phyloP scores from a whole-genome alignment of 1,139 yeast species.

The Fermentozyma sake region DNA sequence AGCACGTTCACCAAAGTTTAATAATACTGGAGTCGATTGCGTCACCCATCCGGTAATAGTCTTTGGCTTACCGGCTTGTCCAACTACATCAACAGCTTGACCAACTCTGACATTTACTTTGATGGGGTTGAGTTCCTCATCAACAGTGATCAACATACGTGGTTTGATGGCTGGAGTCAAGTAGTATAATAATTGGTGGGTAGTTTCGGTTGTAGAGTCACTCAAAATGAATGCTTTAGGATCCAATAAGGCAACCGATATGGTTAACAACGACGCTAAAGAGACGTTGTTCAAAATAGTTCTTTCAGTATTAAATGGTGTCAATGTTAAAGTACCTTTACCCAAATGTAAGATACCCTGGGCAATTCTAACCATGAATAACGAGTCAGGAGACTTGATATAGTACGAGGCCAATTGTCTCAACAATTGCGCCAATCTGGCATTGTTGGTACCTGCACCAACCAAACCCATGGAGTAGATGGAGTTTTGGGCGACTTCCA shows the following conservation, averaged over 20 bases:
- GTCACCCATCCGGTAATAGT: conserved; percentile 99
- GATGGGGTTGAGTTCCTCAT: conserved; percentile 79
- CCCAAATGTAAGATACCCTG: conserved; percentile 95
- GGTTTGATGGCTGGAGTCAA: conserved; percentile 90
- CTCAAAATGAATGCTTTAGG: conserved; percentile 66
- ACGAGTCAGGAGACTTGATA: conserved; percentile 82
- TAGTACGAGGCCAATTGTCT: conserved; percentile 94
- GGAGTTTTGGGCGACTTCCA: conserved; percentile 92
- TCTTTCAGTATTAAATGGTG: conserved; percentile 88
- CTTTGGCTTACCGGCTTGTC: conserved; percentile 98
- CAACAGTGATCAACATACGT: conserved; percentile 87
- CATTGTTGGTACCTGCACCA: conserved; percentile 98
- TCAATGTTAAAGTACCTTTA: conserved; percentile 87
- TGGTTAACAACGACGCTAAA: conserved; percentile 84
- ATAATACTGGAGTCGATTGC: conserved; percentile 91
- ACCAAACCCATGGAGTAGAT: conserved; percentile 96
- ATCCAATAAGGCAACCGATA: conserved; percentile 77
- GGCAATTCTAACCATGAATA: conserved; percentile 90
- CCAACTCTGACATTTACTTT: conserved; percentile 98
- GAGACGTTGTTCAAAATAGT: conserved; percentile 85
- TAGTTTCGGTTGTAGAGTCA: conserved; percentile 52
- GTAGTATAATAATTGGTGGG: conserved; percentile 75
- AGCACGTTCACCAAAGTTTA: conserved; percentile 93
- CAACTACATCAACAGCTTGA: conserved; percentile 97
- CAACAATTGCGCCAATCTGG: conserved; percentile 91